phyloP scores from a whole-genome alignment of 192 early-diverging fungal species.

The Backusella macrospora region DNA sequence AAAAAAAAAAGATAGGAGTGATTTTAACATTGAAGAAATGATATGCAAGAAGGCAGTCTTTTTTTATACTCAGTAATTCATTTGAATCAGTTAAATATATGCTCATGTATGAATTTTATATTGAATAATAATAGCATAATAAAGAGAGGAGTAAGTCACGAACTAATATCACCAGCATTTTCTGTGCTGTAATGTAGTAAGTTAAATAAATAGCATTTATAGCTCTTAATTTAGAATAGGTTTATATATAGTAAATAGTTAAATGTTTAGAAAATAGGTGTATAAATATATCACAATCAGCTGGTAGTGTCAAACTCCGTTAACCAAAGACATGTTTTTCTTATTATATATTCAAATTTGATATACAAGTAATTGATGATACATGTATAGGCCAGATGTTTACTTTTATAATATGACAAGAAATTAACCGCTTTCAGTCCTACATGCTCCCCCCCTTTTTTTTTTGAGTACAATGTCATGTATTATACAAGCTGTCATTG shows the following conservation, averaged over 20 bases:
- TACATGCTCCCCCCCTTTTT: neutral
- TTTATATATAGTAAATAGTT: too few relatives aligned
- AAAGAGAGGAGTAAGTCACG: neutral
- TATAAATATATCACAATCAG: too few relatives aligned
- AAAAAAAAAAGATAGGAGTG: neutral
- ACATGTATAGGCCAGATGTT: too few relatives aligned
- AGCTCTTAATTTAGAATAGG: too few relatives aligned
- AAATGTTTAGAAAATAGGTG: too few relatives aligned
- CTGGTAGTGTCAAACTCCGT: too few relatives aligned
- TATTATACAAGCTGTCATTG: neutral
- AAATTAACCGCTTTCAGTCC: neutral
- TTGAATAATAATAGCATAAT: neutral
- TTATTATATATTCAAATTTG: too few relatives aligned
- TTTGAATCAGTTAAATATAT: neutral
- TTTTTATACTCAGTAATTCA: neutral
- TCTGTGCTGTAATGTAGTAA: neutral
- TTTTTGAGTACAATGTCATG: neutral
- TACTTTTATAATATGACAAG: neutral
- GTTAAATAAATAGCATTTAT: too few relatives aligned
- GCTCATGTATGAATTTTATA: constrained; percentile 8
- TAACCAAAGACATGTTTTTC: too few relatives aligned
- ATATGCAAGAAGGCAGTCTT: neutral
- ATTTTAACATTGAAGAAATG: neutral
- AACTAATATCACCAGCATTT: neutral
- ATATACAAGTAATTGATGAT: too few relatives aligned